Evolutionary conservation across 495 filamentous ascomycete species (phyloP), one percentile per base, ranked within the genome.

Genomic region (Lophium mytilinum): DNA sequence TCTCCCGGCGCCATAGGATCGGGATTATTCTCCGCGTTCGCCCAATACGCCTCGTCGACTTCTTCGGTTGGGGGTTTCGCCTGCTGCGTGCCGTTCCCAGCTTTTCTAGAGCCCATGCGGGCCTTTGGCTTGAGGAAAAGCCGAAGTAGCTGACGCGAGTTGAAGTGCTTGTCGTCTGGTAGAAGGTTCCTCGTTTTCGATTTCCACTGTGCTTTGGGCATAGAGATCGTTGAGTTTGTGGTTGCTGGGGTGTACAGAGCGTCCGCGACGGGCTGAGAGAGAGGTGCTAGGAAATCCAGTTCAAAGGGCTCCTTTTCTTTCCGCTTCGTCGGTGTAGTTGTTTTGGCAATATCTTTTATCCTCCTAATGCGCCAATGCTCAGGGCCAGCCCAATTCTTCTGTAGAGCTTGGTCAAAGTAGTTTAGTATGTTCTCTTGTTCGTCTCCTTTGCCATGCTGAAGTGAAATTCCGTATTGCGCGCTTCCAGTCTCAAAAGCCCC

Each of bases 151-250:
- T 95, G 87, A 60, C 83, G 84, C 5, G 91, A 96, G 73, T 91
- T 93, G 76, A 99, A 99, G 66, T 97, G 94, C 69, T 96, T 96
- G 73, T 99, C 93, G 65, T 99, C 93, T 3, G 93, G 93, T 12
- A 99, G 82, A 1, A 99, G 78, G 68, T 99, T 95, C 41, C 89
- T 80, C 14, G 86, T 86, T 71, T 93, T 95, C 5, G 89, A 93
- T 68, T 88, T 93, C 89, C 90, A 95, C 70, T 97, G 89, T 47
- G 88, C 86, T 68, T 95, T 95, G 30, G 93, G 86, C 36, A 97
- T 66, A 9, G 83, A 87, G 59, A 97, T 91, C 33, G 83, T 78
- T 1, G 87, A 77, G 67, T 88, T 90, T n/a, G 85, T 85, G 34
- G 83, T 78, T 14, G 93, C 90, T 42, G 85, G 85, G 1, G 83